phyloP scores from a whole-genome alignment of 2,329 filamentous ascomycete genomes.

The Curvularia lunata region DNA sequence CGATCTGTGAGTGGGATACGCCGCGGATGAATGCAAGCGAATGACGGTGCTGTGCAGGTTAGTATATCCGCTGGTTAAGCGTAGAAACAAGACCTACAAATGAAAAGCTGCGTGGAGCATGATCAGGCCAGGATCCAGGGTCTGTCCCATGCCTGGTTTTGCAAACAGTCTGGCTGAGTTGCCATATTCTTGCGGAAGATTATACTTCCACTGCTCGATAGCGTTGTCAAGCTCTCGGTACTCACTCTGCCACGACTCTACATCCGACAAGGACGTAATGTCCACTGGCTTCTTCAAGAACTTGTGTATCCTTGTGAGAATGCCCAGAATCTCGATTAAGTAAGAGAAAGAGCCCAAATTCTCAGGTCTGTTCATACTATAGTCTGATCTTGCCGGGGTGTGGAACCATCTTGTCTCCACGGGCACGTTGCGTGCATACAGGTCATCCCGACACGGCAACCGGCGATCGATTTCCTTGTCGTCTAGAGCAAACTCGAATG shows the following conservation, averaged over 20 bases:
- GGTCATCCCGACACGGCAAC: constrained; percentile 84
- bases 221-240: constrained; percentile 85
- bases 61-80: constrained; percentile 12
- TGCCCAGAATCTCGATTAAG: constrained; percentile 87
- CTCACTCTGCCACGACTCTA: constrained; percentile 86
- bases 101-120: constrained; percentile 92
- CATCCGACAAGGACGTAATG: constrained; percentile 81
- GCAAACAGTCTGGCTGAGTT: constrained; percentile 79
- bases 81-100: constrained; percentile 62
- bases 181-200: constrained; percentile 80
- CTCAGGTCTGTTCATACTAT: constrained; percentile 72
- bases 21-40: constrained; percentile 87
- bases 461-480: constrained; percentile 89
- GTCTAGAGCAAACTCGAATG: constrained; percentile 88
- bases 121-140: constrained; percentile 81
- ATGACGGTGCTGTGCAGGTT: constrained; percentile 70
- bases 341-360: constrained; percentile 88
- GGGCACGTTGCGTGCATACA: constrained; percentile 81
- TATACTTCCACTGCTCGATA: constrained; percentile 82
- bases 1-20: constrained; percentile 87
- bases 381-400: constrained; percentile 59
- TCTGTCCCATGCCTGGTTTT: constrained; percentile 66
- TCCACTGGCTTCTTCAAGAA: constrained; percentile 90
- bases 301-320: constrained; percentile 84
- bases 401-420: constrained; percentile 86